Evolutionary conservation across 192 early-diverging fungal species (phyloP), one percentile per base, ranked within the genome.

Genomic region (Coemansia javaensis): DNA sequence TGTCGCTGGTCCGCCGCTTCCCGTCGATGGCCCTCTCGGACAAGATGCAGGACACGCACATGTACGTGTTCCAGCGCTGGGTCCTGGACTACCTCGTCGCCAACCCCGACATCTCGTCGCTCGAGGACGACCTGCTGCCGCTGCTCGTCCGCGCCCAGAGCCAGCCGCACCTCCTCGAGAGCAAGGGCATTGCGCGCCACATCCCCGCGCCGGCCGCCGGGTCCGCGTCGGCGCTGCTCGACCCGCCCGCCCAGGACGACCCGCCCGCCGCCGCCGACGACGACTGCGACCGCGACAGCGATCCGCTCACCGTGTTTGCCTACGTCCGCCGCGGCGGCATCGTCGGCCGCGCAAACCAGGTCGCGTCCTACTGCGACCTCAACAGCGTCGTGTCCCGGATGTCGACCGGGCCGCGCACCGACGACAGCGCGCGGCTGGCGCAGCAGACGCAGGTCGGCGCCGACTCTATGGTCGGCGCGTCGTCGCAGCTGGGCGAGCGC

Each of bases 21-120:
- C 90, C 92, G 7, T 78, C 79, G 1, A 68, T 95, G 44, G 77
- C 82, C 27, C 55, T 99, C 25, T 81, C 85, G 41, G 85, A 88
- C 36, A 80, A 87, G 34, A 77, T 97, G 51, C 83, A 88, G 48
- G 91, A 96, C 66, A 86, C 89, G 7, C 97, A 97, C 53, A 44
- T 96, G 17, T 99, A 98, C 52, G 81, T 98, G 11, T 88, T 95
- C 66, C 88, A 91, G 50, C 76, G 79, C 25, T 99, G 97, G 97
- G 85, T 99, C 2, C 62, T 95, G 41, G 92, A 97, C 63, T 62
- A 90, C 44, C 57, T 96, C 11, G 67, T 61, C 12, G 66, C 75
- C 58, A 77, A 88, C 59, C 78, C 80, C 13, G 71, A 73, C 13
- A 79, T 89, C 24, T 63, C 76, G n/a, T 88, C 89, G 56, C 66